These are phyloP conservation scores for Dacryopinax primogenitus DNA, from an alignment of 768 basidiomycete species.

Conservation along the genomic window DNA sequence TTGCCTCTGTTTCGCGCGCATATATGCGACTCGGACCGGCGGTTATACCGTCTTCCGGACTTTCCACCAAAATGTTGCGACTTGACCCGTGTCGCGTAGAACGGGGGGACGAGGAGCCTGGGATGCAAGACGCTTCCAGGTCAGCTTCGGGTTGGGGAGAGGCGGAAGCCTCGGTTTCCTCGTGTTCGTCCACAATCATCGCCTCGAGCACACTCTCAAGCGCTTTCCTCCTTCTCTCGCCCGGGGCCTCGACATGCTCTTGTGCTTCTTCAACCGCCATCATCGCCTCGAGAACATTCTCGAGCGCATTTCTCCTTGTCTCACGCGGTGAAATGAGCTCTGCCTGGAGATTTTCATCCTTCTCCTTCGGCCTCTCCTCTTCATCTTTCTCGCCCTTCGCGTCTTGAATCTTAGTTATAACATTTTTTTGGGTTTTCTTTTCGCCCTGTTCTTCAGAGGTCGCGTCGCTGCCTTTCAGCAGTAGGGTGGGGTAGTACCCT, in stretches of 20 bases:
- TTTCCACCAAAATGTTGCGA: too few relatives aligned
- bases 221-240: not conserved
- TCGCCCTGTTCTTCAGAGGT: too few relatives aligned
- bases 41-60: not conserved
- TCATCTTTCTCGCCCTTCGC: not conserved
- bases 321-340: not conserved
- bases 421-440: not conserved
- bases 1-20: not conserved
- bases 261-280: too few relatives aligned
- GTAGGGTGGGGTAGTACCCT: not conserved
- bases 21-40: not conserved
- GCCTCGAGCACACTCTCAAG: not conserved
- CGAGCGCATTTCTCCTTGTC: not conserved
- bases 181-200: not conserved
- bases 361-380: not conserved
- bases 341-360: not conserved
- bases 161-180: not conserved
- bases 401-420: not conserved
- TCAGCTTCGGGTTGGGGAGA: not conserved
- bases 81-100: not conserved
- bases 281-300: not conserved
- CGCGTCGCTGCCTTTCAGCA: conserved; percentile 5
- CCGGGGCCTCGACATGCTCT: too few relatives aligned
- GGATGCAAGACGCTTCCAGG: not conserved
- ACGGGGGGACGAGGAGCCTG: not conserved